Conservation (phyloP, 148 eudicot species). For the Diospyros kaki region DNA sequence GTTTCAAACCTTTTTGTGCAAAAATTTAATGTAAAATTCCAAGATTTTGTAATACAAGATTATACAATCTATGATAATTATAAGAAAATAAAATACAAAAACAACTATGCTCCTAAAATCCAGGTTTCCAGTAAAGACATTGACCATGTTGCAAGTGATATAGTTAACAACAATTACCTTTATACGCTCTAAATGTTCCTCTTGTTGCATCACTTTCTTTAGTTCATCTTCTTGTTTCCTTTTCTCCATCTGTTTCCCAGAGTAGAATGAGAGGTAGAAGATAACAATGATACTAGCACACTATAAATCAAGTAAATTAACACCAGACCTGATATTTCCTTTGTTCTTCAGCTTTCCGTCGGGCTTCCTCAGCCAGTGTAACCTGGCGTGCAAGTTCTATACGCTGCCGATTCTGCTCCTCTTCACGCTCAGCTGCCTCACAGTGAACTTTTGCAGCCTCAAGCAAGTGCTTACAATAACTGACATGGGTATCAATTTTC, state of each 20-base stretch:
- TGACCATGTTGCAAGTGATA: neutral
- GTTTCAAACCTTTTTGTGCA: neutral
- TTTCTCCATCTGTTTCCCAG: constrained; percentile 71
- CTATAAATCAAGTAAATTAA: constrained; percentile 1
- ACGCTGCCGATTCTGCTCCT: constrained; percentile 69
- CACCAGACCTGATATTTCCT: constrained; percentile 65
- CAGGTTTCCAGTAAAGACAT: neutral
- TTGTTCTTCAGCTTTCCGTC: constrained; percentile 92
- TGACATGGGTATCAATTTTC: constrained; percentile 94
- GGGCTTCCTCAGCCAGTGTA: constrained; percentile 80
- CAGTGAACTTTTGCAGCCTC: constrained; percentile 80
- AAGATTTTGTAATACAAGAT: neutral
- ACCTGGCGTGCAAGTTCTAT: constrained; percentile 86
- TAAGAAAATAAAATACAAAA: constrained; percentile 1
- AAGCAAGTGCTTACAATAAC: constrained; percentile 86
- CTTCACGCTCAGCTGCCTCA: constrained; percentile 93
- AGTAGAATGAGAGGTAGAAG: constrained; percentile 20
- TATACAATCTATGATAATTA: neutral
- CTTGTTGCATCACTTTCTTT: constrained; percentile 74
- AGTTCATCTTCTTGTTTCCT: constrained; percentile 97
- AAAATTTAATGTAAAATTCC: neutral
- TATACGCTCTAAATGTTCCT: constrained; percentile 75
- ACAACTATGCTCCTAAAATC: constrained; percentile 1
- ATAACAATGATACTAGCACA: neutral
- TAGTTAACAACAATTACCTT: constrained; percentile 46